A percentile compares a stretch with the other conserved stretches of the same genome.
phyloP scores from a whole-genome alignment of 1,284 basidiomycete genomes.

The Cutaneotrichosporon cyanovorans region DNA sequence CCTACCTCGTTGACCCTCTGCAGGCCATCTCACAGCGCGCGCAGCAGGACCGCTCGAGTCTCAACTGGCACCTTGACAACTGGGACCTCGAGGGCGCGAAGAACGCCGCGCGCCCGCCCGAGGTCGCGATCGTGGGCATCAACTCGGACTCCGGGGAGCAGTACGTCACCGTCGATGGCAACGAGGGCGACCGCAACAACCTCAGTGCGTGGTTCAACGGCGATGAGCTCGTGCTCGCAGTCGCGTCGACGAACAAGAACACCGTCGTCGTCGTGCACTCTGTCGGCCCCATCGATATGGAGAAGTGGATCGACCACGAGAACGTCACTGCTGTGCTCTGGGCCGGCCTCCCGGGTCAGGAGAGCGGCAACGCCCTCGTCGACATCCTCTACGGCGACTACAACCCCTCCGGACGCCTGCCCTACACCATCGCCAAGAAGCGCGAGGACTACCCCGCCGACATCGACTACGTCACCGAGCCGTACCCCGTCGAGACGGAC shows the following conservation, averaged over 20 bases:
- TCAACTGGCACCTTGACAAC: slow-evolving; percentile 51
- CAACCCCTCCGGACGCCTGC: slow-evolving; percentile 68
- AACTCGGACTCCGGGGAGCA: slow-evolving; percentile 66
- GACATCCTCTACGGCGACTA: slow-evolving; percentile 53
- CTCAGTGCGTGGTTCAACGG: slow-evolving; percentile 72
- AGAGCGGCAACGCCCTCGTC: slow-evolving; percentile 65
- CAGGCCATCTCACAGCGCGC: slow-evolving; percentile 60
- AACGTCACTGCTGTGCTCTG: slow-evolving; percentile 54
- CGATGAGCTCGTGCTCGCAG: slow-evolving; percentile 49
- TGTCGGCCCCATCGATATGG: slow-evolving; percentile 64
- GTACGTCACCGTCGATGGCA: slow-evolving; percentile 65
- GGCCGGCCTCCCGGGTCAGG: slow-evolving; percentile 56
- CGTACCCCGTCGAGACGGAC: slow-evolving; percentile 45
- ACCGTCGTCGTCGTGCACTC: slow-evolving; percentile 74
- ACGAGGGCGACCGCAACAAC: slow-evolving; percentile 60
- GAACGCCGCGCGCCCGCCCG: slow-evolving; percentile 51
- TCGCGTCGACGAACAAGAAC: slow-evolving; percentile 52
- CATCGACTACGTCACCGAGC: slow-evolving; percentile 48
- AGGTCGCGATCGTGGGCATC: slow-evolving; percentile 60
- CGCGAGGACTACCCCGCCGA: slow-evolving; percentile 57
- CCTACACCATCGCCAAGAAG: slow-evolving; percentile 71
- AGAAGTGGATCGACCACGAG: slow-evolving; percentile 62
- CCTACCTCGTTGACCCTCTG: slow-evolving; percentile 52
- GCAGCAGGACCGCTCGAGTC: slow-evolving; percentile 46
- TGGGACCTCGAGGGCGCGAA: slow-evolving; percentile 54